Evolutionary conservation across 169 alveolate species (phyloP), one percentile per base, ranked within the genome.

Genomic region (Plasmodium berghei): DNA sequence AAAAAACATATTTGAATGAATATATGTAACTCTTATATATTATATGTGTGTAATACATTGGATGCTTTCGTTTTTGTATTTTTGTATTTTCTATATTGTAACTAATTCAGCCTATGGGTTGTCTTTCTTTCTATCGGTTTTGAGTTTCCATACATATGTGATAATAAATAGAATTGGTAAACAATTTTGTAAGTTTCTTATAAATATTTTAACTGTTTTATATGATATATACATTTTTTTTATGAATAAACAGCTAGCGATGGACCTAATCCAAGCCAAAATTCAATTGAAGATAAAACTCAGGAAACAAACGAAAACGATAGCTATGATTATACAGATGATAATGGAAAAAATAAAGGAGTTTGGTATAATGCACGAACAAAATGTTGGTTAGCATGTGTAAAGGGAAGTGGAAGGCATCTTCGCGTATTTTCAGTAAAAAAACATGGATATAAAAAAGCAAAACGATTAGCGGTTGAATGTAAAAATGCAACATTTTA

Each of bases 321-420:
- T 6, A 56, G 22, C 14, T 52, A 56, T n/a, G 88, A 63, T n/a
- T 40, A 73, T 26, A 63, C 26, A 46, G 88, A 63, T 9, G 88
- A 75, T 55, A 75, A 63, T 22, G 64, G 75, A 5, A 75, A 75
- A 48, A 75, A 63, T 40, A 75, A 75, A 28, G 88, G 88, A 12
- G 88, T 75, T 12, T 75, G 88, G 88, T 75, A 75, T 56, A 75
- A 75, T 63, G 88, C 88, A 18, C 62, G 88, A 63, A 75, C 88
- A 9, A 75, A 75, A 63, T 75, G 88, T 48, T 75, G 88, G 88
- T 45, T 75, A 75, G 88, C 88, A 24, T 75, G 88, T 49, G 88
- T 75, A 9, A 75, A 75, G 12, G 88, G 88, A 20, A 75, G 88
- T 63, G 88, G 88, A 8, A 75, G 88, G 26, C 88, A 75, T 56